Evolutionary conservation across 768 basidiomycete genomes (phyloP), one percentile per base, ranked within the genome.

Genomic region (Rossbeevera mucosa): DNA sequence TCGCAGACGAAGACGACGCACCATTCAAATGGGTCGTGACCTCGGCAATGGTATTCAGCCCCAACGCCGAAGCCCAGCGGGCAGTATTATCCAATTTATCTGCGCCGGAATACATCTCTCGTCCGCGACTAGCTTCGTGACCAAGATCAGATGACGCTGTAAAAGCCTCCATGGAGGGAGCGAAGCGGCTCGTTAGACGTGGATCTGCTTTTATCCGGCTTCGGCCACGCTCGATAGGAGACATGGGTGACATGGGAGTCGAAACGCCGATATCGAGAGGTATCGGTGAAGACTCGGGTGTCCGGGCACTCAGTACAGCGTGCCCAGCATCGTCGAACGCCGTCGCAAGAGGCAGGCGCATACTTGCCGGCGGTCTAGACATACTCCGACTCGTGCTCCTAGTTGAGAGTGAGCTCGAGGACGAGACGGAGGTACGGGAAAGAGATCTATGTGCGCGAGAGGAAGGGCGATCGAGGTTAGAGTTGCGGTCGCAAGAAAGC

Each of bases 401-500:
- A 6, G 68, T 65, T 8, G 74, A 73, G 5, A 69, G 64, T 7
- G 76, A 72, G 42, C 70, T 72, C 14, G 71, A 73, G 28, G 69
- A 69, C 1, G 70, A 64, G 14, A 71, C 64, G 9, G 80, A 79
- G 2, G 74, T 71, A n/a, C 79, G 70, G 12, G 80, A 83, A 26
- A 76, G 63, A 4, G 82, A 81, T 26, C 80, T 74, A 50, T 73
- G 66, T 2, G 68, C 66, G 38, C 64, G 69, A 25, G 65, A 61
- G 59, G 69, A 53, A 41, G 69, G 26, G 24, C 30, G 45, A 40
- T 55, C 56, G 38, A 54, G 49, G 29, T 48, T 22, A 29, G 54
- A 33, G 44, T 47, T 20, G 30, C 47, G 47, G 44, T 56, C 55
- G 36, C 66, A 60, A 29, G 74, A 67, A 20, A 64, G 69, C 6